Base-by-base conservation (phyloP, 1,139 yeast species). In the Suhomyces terraborum region DNA sequence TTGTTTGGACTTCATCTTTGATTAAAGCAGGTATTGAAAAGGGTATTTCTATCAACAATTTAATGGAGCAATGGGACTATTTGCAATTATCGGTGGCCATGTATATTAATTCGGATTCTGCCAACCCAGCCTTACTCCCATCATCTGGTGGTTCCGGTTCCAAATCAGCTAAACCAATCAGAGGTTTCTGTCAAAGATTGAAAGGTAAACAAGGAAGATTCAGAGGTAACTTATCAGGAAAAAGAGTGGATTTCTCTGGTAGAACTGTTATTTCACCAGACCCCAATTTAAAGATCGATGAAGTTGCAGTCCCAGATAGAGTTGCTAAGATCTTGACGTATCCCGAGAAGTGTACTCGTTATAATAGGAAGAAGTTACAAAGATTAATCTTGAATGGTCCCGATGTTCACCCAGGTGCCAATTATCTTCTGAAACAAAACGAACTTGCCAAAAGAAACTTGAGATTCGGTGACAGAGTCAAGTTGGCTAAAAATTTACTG, bases 61-160 rank as follows among this genome's bases (percentile, higher is more conserved):
- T 94, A 62, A 89, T 93, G 96, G 98, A 93, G 59, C 98, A 93
- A 58, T 94, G 99, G 99, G 99, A 94, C 58, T 93, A 88, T 59
- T 69, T 94, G 51, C 98, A 94, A 64, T 73, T 93, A 43, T 88
- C 96, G 1, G 91, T 94, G 40, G 99, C 98, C 32, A 87, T 94
- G 88, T 94, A 94, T 63, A 93, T 94, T 54, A 94, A 94, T 61
- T 88, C 97, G 1, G 99, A 94, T 64, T 84, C 96, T 31, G 93
- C 89, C n/a, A 82, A 84, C 42, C 91, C 93, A 4, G 83, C 89
- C 2, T 73, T 83, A 61, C 64, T 83, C 48, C 87, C 88, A 6
- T 79, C 82, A 16, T 67, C 75, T 14, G 76, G 78, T 35, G 80
- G 83, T 29, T 80, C 84, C 38, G 73, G 74, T 38, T 64, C 81